These are phyloP conservation scores for Candida railenensis DNA, from an alignment of 805 yeast species.

Conservation along the genomic window DNA sequence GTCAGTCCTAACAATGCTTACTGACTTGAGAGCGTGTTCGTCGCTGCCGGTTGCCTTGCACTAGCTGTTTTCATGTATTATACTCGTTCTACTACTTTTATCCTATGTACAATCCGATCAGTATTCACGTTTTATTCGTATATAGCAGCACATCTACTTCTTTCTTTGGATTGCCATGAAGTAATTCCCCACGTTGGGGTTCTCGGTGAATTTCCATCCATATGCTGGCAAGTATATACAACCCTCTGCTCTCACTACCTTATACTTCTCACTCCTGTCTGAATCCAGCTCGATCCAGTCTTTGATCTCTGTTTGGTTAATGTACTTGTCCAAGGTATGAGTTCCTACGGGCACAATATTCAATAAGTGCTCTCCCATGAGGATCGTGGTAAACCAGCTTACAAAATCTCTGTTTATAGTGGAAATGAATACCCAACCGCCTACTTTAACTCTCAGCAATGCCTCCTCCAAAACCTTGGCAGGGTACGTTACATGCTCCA, in stretches of 20 bases:
- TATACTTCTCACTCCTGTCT: slow-evolving; percentile 33
- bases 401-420: slow-evolving; percentile 88
- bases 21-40: no score
- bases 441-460: slow-evolving; percentile 64
- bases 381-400: slow-evolving; percentile 90
- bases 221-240: slow-evolving; percentile 76
- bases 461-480: slow-evolving; percentile 69
- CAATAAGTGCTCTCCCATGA: slow-evolving; percentile 80
- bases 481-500: slow-evolving; percentile 93
- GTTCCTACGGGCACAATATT: slow-evolving; percentile 89
- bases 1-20: no score
- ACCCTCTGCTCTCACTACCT: slow-evolving; percentile 70
- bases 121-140: not conserved
- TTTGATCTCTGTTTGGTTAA: slow-evolving; percentile 68
- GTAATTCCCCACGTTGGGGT: slow-evolving; percentile 74
- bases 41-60: no score
- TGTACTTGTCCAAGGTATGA: slow-evolving; percentile 83
- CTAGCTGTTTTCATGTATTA: no score
- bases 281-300: slow-evolving; percentile 56
- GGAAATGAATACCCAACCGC: slow-evolving; percentile 83
- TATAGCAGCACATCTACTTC: slow-evolving; percentile 9
- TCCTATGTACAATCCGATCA: not conserved
- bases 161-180: slow-evolving; percentile 76
- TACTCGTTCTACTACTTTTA: no score
- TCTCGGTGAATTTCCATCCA: slow-evolving; percentile 79